Percentiles rank a stretch among this genome's conserved stretches.
These are phyloP conservation scores for Galeopsis tetrahit DNA, from an alignment of 257 asterid genomes.

Conservation along the genomic window DNA sequence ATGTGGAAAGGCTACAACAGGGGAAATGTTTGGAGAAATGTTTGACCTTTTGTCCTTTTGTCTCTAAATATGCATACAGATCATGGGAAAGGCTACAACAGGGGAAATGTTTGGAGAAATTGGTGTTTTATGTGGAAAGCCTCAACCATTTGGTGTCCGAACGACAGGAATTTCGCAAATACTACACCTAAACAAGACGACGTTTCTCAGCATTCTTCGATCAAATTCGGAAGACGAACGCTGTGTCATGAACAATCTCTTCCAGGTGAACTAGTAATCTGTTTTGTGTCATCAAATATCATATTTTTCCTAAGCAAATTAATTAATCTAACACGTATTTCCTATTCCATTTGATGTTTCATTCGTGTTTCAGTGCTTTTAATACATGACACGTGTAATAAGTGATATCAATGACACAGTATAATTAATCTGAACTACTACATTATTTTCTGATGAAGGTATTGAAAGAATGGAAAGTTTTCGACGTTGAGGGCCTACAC, in stretches of 20 bases:
- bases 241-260: conserved; percentile 45
- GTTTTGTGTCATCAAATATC: not conserved
- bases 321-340: too few species aligned
- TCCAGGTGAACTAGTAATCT: conserved; percentile 30
- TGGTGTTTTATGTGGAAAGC: conserved; percentile 49
- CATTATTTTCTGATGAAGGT: conserved; percentile 39
- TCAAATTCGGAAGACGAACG: conserved; percentile 47
- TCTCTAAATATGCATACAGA: conserved; percentile 32
- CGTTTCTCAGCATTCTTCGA: conserved; percentile 46
- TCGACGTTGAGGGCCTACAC: conserved; percentile 42
- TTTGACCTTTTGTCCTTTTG: too few species aligned
- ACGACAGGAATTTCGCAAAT: conserved; percentile 52
- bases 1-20: too few species aligned
- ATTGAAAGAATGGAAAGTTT: conserved; percentile 49
- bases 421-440: not conserved
- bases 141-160: conserved; percentile 54
- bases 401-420: too few species aligned
- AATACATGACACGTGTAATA: too few species aligned
- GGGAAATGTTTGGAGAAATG: too few species aligned
- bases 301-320: too few species aligned
- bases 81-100: conserved; percentile 45
- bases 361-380: too few species aligned
- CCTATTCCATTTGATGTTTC: not conserved
- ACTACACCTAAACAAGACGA: conserved; percentile 43
- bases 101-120: conserved; percentile 64